Conservation (phyloP, 805 yeast genomes). For the Kuraishia borneana region DNA sequence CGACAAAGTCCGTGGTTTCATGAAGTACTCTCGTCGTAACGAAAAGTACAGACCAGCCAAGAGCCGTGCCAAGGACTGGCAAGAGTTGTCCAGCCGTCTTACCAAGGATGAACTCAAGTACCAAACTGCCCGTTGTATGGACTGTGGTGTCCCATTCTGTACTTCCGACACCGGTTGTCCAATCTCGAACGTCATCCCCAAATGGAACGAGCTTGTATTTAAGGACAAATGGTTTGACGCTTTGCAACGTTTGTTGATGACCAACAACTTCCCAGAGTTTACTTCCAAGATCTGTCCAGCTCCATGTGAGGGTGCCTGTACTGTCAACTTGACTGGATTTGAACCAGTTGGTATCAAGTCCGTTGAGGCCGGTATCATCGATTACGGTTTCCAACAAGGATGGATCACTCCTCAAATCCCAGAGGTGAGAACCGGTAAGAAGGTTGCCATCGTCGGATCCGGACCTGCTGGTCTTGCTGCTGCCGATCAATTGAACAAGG, state of each 20-base stretch:
- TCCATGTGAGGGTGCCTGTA: constrained; percentile 96
- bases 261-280: constrained; percentile 97
- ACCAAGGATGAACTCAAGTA: constrained; percentile 76
- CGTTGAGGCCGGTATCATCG: constrained; percentile 92
- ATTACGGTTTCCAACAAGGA: constrained; percentile 91
- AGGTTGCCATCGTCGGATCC: constrained; percentile 83
- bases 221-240: constrained; percentile 94
- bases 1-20: constrained; percentile 82
- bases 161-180: constrained; percentile 98
- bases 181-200: constrained; percentile 91
- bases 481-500: constrained; percentile 94
- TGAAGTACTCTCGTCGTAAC: constrained; percentile 83
- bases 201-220: constrained; percentile 95
- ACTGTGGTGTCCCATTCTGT: constrained; percentile 99
- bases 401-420: constrained; percentile 91
- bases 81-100: constrained; percentile 73
- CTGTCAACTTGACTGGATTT: constrained; percentile 74
- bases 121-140: constrained; percentile 98
- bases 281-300: constrained; percentile 99
- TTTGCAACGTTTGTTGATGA: constrained; percentile 80
- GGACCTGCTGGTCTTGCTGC: constrained; percentile 97
- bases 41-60: constrained; percentile 77
- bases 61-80: constrained; percentile 81
- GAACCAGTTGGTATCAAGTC: constrained; percentile 96
- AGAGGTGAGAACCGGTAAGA: constrained; percentile 67